Base-by-base conservation (phyloP, 768 basidiomycete genomes). In the Grammothele lineata region DNA sequence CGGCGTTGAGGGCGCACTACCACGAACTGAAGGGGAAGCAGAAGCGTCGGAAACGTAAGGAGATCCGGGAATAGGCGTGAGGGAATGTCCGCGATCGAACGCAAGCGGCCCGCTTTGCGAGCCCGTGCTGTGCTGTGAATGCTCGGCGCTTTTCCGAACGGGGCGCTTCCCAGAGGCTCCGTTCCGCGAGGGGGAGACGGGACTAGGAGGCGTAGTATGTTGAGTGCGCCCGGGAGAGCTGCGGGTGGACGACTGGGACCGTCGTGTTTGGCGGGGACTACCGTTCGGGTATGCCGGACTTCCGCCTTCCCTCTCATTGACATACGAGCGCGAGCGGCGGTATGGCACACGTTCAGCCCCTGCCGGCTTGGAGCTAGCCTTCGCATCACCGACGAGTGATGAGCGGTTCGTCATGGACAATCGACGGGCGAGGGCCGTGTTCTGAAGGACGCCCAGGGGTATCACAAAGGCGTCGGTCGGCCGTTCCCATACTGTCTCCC, bases 401-500 rank as follows among this genome's bases (percentile, higher is more conserved):
- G n/a, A 8, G n/a, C 35, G 58, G 45, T 43, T 40, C 34, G 35
- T 55, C 14, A 55, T 53, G 18, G 86, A 88, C 43, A 89, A 68
- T 41, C 86, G 73, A 26, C 87, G 81, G 37, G 82, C 82, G 5
- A 86, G 70, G 0, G 86, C 76, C 9, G 84, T 86, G 62, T 87
- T 85, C 75, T 95, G 92, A 15, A 95, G 81, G 55, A 92, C 79
- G 11, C 85, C 85, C 42, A 97, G 71, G 27, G 93, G 93, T 51
- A 97, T 95, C 24, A 97, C 86, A 62, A 96, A 93, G 26, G 83
- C 87, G 19, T 74, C 18, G 14, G 7, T 66, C 12, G 93, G 93
- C n/a, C 86, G 78, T 48, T 90, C 90, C 93, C 93, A 97, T 27
- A 90, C 85, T 1, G 93, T 95, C 57, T 90, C 86, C 1, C 86